Evolutionary conservation across 2,329 filamentous ascomycete genomes (phyloP), one percentile per base, ranked within the genome.

Genomic region (Stachybotrys chlorohalonatus): DNA sequence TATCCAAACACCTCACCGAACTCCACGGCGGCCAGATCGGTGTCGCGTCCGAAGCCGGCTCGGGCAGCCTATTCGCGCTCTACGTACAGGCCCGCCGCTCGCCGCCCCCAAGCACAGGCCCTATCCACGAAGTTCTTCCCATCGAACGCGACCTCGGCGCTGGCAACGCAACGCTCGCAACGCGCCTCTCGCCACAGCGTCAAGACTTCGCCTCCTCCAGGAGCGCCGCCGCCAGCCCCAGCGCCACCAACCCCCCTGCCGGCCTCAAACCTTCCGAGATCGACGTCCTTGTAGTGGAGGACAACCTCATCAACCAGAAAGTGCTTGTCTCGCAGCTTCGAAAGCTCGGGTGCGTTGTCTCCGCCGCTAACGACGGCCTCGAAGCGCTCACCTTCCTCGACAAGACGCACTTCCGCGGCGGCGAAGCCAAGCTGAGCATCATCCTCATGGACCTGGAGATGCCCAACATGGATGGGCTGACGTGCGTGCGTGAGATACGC

Each of bases 271-370:
- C 78, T 8, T 72, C 83, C 55, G 77, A 77, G 8, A 72, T 83
- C 55, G 77, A 77, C 46, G 78, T 87, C 2, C 69, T 87, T 7
- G 70, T 87, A 3, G 84, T 87, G 0, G 84, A 87, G 65, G 84
- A 87, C 62, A 87, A 87, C 62, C 71, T 77, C 5, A 84, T 86
- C 58, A 87, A 87, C 63, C 84, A 86, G 62, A 85, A 84, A 60
- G 84, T 85, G 47, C 68, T 87, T 1, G 69, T 85, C n/a, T 84
- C 83, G 52, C 85, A 84, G 64, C 71, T 87, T 6, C 74, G 74
- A 54, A 85, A 84, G 61, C 76, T 80, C 15, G 77, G 79, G 5
- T 78, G 85, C 55, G 74, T 74, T 5, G 82, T 83, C 5, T 81
- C 82, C 54, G 80, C 80, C 0, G 84, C 82, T 5, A 70, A 83